Base-by-base conservation (phyloP, 257 asterid genomes). In the Datura wrightii region DNA sequence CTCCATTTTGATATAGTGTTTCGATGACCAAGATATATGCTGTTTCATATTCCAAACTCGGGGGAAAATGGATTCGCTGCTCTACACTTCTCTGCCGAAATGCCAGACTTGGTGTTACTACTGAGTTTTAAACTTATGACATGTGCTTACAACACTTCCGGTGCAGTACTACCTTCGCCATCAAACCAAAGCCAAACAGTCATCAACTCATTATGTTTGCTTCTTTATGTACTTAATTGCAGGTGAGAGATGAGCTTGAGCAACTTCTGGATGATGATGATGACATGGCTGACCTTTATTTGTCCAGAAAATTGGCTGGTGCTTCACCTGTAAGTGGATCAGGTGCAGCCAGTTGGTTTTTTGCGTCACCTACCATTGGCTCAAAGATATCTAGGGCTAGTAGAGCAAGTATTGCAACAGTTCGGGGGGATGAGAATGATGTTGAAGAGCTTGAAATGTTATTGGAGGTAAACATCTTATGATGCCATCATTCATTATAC, bases 391-490 rank as follows among this genome's bases (percentile, higher is more conserved):
- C 99, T 11, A 90, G 94, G 86, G 95, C 92, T 80, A 91, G 98
- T 83, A 85, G 97, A 91, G 97, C 95, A 83, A 95, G 98, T 86
- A 15, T 94, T 7, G 97, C 94, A 56, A 95, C 98, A 5, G 69
- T 89, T 67, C 94, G 91, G 19, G 98, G 95, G 67, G 97, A 95
- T 84, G 99, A 95, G 82, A 88, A 93, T 87, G 95, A 94, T 74
- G 95, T 94, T 13, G 98, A 95, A 86, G 97, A 93, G 82, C 95
- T 95, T 79, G 99, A 94, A 88, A 95, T 95, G 98, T 86, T 95
- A n/a, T 95, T 95, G 3, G 99, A 95, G 95, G 97, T 95, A 88
- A 83, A 56, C 48, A 31, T 48, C 18, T 31, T 63, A 15, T 24
- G 39, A 63, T 10, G 71, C 42, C 71, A 31, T 63, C 18, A 34